Conservation (phyloP, 257 asterid genomes). For the Coffea canephora region DNA sequence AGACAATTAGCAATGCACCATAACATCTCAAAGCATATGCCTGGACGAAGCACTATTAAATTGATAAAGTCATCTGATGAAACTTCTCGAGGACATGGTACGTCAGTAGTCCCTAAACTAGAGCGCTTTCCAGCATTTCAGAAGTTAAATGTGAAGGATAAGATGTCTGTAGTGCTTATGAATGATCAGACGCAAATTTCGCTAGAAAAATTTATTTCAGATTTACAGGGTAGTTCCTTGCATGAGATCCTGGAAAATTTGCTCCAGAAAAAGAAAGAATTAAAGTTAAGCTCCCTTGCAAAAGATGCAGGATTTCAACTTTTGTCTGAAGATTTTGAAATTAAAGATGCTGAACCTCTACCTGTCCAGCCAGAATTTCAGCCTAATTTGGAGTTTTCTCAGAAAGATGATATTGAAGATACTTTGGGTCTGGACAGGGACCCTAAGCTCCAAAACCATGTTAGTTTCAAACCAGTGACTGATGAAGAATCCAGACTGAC, state of each 20-base stretch:
- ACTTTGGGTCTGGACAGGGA: conserved; percentile 26
- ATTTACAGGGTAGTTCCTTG: conserved; percentile 70
- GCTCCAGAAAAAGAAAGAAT: conserved; percentile 60
- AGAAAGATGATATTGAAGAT: conserved; percentile 27
- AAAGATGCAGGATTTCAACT: conserved; percentile 93
- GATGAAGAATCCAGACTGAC: conserved; percentile 26
- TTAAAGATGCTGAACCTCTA: conserved; percentile 48
- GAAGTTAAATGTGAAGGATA: conserved; percentile 49
- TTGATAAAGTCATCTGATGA: conserved; percentile 31
- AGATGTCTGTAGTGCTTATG: conserved; percentile 59
- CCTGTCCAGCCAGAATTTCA: conserved; percentile 41
- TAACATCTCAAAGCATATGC: conserved; percentile 37
- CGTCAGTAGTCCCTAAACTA: conserved; percentile 43
- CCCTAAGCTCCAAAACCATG: conserved; percentile 10
- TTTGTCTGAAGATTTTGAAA: conserved; percentile 67
- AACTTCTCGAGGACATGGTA: conserved; percentile 33
- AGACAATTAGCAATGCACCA: conserved; percentile 61
- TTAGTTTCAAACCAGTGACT: conserved; percentile 7
- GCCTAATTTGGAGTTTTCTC: conserved; percentile 36
- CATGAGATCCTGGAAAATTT: conserved; percentile 70
- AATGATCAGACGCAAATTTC: conserved; percentile 69
- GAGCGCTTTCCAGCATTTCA: conserved; percentile 45
- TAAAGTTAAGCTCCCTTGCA: conserved; percentile 73
- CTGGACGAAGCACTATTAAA: conserved; percentile 34
- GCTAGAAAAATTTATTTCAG: conserved; percentile 54